Conservation (phyloP, 2,329 filamentous ascomycete species). For the Aureobasidium sp. region DNA sequence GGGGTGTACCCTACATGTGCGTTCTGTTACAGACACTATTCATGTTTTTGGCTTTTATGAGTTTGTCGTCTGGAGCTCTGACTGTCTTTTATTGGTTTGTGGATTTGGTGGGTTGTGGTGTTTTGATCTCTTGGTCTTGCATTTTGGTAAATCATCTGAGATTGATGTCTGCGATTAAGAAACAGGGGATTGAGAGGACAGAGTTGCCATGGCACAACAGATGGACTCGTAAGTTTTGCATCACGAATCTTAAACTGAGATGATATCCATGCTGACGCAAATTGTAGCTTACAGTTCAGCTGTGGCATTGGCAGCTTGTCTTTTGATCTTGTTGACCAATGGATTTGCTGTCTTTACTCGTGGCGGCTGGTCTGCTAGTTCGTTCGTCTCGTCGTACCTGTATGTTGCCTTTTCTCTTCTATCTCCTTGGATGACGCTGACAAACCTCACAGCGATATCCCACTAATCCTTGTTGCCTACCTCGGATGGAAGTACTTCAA, state of each 20-base stretch:
- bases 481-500: slow-evolving; percentile 22
- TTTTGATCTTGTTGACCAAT: slow-evolving; percentile 34
- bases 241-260: slow-evolving; percentile 27
- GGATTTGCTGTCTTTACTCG: slow-evolving; percentile 25
- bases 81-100: slow-evolving; percentile 41
- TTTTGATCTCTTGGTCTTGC: slow-evolving; percentile 23
- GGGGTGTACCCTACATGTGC: slow-evolving; percentile 62
- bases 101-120: slow-evolving; percentile 32
- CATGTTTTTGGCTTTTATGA: slow-evolving; percentile 48
- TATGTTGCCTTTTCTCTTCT: neutral
- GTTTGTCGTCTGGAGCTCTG: slow-evolving; percentile 32
- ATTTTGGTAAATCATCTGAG: slow-evolving; percentile 21
- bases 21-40: slow-evolving; percentile 55
- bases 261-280: neutral
- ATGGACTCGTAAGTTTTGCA: slow-evolving; percentile 32
- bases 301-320: neutral
- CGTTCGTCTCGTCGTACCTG: slow-evolving; percentile 23
- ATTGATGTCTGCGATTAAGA: slow-evolving; percentile 18
- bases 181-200: slow-evolving; percentile 19
- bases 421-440: neutral
- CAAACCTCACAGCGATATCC: slow-evolving; percentile 16
- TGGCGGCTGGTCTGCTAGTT: slow-evolving; percentile 19
- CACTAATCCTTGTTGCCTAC: slow-evolving; percentile 21
- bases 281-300: neutral
- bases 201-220: slow-evolving; percentile 20